These are phyloP conservation scores for Lasiodiplodia citricola DNA, from an alignment of 2,329 filamentous ascomycete species.

Conservation along the genomic window DNA sequence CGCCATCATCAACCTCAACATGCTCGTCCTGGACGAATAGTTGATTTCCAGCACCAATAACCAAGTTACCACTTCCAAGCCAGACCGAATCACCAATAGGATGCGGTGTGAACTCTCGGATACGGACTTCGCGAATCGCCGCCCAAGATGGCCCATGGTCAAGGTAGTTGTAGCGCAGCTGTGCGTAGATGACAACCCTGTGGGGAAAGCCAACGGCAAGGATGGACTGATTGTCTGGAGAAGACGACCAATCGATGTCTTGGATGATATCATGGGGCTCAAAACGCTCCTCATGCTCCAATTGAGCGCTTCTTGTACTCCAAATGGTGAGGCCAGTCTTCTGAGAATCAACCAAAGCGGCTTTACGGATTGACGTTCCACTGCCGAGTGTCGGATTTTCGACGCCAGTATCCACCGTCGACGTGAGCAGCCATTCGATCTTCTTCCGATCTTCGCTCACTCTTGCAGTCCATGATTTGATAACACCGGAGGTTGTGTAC, in stretches of 20 bases:
- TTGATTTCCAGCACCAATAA: constrained; percentile 90
- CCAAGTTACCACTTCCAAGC: constrained; percentile 82
- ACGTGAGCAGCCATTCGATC: constrained; percentile 83
- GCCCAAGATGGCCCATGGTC: constrained; percentile 91
- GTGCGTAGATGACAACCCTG: constrained; percentile 78
- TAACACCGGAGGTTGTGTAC: constrained; percentile 74
- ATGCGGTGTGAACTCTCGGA: constrained; percentile 81
- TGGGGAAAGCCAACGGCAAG: constrained; percentile 93
- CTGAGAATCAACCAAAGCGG: constrained; percentile 76
- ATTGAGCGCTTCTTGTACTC: constrained; percentile 80
- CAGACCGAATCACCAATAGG: constrained; percentile 93
- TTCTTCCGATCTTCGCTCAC: constrained; percentile 64
- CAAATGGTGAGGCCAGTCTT: constrained; percentile 84
- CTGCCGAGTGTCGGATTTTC: constrained; percentile 76
- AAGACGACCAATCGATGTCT: constrained; percentile 93
- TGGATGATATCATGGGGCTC: constrained; percentile 75
- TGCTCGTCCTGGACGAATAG: constrained; percentile 82
- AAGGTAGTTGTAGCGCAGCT: constrained; percentile 90
- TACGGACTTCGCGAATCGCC: constrained; percentile 79
- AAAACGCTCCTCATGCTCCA: constrained; percentile 82
- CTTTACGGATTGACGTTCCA: constrained; percentile 85
- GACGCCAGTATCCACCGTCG: constrained; percentile 79
- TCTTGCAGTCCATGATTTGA: constrained; percentile 85
- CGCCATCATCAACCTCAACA: constrained; percentile 67
- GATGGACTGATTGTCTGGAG: constrained; percentile 85